Evolutionary conservation across 345 rosid species (phyloP).

Genomic region (Syzygium aromaticum): DNA sequence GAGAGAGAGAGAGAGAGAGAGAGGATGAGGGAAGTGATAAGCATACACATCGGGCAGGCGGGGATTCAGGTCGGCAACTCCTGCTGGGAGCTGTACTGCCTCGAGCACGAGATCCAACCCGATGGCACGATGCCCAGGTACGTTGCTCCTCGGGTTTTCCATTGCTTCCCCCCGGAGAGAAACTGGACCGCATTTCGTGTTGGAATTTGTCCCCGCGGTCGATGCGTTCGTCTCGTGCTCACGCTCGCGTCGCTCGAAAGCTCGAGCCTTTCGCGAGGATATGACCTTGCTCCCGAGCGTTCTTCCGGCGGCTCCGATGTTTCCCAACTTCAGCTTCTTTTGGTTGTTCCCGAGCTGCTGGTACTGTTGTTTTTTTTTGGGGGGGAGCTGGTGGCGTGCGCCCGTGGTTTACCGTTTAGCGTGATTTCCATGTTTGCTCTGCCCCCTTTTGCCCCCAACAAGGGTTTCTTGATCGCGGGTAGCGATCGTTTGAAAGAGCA

Average conservation of each 20-base stretch:
- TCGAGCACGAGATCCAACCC: conserved; percentile 69
- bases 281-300: not conserved
- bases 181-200: not conserved
- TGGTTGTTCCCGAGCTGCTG: not conserved
- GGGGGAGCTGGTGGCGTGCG: not conserved
- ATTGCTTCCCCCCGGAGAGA: not conserved
- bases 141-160: not conserved
- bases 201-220: not conserved
- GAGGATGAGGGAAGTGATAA: conserved; percentile 58
- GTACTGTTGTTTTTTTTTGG: not conserved
- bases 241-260: not conserved
- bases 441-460: not conserved
- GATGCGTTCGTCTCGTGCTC: not conserved
- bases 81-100: conserved; percentile 78
- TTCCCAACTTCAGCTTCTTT: not conserved
- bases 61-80: conserved; percentile 75
- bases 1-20: not conserved
- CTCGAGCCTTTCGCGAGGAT: not conserved
- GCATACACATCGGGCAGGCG: conserved; percentile 69
- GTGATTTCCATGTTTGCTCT: not conserved
- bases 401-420: not conserved
- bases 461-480: not conserved
- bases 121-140: conserved; percentile 66
- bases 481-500: not conserved
- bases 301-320: not conserved